Evolutionary conservation across 1,139 yeast genomes (phyloP).

Genomic region (Debaryomycetaceae sp.): DNA sequence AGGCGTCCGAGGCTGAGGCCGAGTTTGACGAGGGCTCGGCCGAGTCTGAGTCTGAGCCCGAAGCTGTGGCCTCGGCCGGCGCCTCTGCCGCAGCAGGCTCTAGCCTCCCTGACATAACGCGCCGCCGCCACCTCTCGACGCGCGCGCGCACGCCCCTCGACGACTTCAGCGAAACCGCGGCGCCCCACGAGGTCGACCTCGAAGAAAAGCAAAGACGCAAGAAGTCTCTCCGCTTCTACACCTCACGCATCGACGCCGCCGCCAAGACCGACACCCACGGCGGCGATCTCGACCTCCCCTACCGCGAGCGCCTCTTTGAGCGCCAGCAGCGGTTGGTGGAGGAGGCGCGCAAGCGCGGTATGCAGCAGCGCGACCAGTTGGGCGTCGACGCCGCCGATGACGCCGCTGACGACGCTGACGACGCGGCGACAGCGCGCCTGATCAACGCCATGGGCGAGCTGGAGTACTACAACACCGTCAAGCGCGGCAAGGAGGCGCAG

Average conservation of each 20-base stretch:
- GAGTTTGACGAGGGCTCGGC: slow-evolving; percentile 18
- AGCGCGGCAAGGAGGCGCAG: slow-evolving; percentile 42
- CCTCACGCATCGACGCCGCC: slow-evolving; percentile 91
- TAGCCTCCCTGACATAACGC: slow-evolving; percentile 5
- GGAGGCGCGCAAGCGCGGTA: slow-evolving; percentile 85
- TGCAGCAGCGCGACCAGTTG: slow-evolving; percentile 39
- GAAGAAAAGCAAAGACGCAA: slow-evolving; percentile 84
- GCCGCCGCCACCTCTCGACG: slow-evolving; percentile 15
- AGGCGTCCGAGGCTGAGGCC: slow-evolving; percentile 15
- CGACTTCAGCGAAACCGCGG: slow-evolving; percentile 62
- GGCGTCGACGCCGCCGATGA: slow-evolving; percentile 56
- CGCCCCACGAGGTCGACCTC: slow-evolving; percentile 69
- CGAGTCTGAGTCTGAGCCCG: slow-evolving; percentile 18
- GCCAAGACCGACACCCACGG: slow-evolving; percentile 50
- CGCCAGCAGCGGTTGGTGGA: slow-evolving; percentile 82
- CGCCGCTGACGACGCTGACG: slow-evolving; percentile 31
- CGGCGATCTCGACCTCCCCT: slow-evolving; percentile 93
- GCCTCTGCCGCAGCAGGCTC: slow-evolving; percentile 13
- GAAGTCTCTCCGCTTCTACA: slow-evolving; percentile 87
- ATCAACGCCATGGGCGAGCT: slow-evolving; percentile 32
- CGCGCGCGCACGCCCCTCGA: slow-evolving; percentile 17
- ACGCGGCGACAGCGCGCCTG: slow-evolving; percentile 9
- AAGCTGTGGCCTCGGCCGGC: slow-evolving; percentile 18
- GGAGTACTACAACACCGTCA: slow-evolving; percentile 49
- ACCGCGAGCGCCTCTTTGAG: slow-evolving; percentile 82